Conservation (phyloP, 148 eudicot species). For the Oxyria digyna region DNA sequence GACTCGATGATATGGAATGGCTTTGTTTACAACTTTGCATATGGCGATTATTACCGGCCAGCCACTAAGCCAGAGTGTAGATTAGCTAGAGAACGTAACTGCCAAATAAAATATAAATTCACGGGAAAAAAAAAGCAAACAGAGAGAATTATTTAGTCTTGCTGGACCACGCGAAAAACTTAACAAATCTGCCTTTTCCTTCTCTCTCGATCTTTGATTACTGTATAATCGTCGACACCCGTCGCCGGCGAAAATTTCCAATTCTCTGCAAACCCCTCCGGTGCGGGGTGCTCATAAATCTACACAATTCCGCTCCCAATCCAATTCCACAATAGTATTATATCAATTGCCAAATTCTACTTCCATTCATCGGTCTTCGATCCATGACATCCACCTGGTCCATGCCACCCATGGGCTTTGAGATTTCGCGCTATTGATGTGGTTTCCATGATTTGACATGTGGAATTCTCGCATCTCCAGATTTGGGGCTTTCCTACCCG, state of each 20-base stretch:
- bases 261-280: slow-evolving; percentile 8
- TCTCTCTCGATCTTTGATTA: neutral
- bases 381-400: neutral
- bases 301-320: neutral
- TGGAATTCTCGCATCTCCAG: neutral
- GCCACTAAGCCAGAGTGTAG: neutral
- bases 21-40: no score
- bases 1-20: no score
- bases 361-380: neutral
- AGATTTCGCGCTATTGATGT: neutral
- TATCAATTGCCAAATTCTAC: neutral
- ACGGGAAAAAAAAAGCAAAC: neutral
- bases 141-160: neutral
- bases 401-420: neutral
- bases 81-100: neutral
- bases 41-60: no score
- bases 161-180: neutral
- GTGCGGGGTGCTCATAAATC: neutral
- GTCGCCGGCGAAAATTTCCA: slow-evolving; percentile 17
- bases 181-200: neutral
- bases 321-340: neutral
- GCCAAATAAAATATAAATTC: neutral
- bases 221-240: slow-evolving; percentile 18
- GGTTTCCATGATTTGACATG: slow-evolving; percentile 19
- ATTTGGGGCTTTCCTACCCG: neutral